Conservation (phyloP, 345 rosid genomes). For the Dipteronia sinensis region DNA sequence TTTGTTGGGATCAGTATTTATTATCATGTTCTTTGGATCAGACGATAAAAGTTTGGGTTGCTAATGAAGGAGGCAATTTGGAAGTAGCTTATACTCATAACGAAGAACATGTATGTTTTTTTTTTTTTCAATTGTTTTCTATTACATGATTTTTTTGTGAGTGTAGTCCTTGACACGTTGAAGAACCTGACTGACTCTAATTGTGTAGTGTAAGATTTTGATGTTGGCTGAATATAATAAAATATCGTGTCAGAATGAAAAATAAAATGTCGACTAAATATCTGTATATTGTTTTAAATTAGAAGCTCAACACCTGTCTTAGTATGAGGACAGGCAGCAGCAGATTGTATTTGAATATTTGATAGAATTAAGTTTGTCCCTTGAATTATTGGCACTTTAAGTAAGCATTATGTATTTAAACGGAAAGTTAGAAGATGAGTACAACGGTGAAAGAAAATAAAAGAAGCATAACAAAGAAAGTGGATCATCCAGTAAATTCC, state of each 20-base stretch:
- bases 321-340: not conserved
- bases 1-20: not conserved
- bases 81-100: not conserved
- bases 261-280: not conserved
- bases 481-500: too few species aligned
- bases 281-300: not conserved
- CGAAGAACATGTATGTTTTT: not conserved
- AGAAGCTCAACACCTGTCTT: not conserved
- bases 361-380: not conserved
- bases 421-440: too few species aligned
- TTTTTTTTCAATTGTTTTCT: not conserved
- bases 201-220: not conserved
- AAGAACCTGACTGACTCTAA: not conserved
- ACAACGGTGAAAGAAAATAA: too few species aligned
- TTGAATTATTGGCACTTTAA: not conserved
- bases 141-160: not conserved
- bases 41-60: constrained; percentile 3
- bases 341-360: too few species aligned
- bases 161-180: not conserved
- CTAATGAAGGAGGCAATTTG: not conserved
- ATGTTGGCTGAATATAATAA: not conserved
- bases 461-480: too few species aligned
- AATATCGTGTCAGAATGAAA: too few species aligned
- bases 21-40: not conserved
- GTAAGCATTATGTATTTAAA: too few species aligned